Percentiles rank a stretch among this genome's conserved stretches.
These are phyloP conservation scores for Sanguinoderma infundibulare DNA, from an alignment of 1,284 basidiomycete genomes.

Conservation along the genomic window DNA sequence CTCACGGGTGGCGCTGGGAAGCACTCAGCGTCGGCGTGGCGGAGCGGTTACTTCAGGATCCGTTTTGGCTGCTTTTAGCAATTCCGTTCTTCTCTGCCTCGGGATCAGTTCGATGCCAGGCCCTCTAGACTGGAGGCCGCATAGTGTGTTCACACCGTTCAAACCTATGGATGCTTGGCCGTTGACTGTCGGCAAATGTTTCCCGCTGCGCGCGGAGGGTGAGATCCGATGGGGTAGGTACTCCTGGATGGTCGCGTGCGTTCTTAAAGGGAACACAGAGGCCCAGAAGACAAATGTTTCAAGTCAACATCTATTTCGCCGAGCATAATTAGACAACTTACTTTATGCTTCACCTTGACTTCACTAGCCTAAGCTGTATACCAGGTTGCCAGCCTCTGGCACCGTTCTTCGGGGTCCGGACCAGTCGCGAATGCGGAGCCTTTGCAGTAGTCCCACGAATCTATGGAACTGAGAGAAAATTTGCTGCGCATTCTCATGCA, in stretches of 20 bases:
- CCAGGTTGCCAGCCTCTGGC: no score
- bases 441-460: background rate
- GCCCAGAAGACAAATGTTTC: no score
- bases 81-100: background rate
- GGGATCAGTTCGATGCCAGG: background rate
- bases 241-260: background rate
- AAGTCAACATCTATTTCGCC: no score
- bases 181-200: background rate
- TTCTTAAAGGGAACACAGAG: no score
- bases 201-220: slow-evolving; percentile 15
- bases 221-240: no score
- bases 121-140: background rate
- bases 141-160: background rate
- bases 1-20: slow-evolving; percentile 2
- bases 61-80: background rate
- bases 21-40: background rate
- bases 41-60: background rate
- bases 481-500: slow-evolving; percentile 13
- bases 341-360: no score
- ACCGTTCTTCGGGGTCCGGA: no score
- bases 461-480: background rate
- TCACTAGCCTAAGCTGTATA: no score
- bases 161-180: slow-evolving; percentile 5
- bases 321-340: no score
- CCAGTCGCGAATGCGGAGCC: no score